Percentiles rank a stretch among this genome's conserved stretches.
phyloP scores from a whole-genome alignment of 257 asterid species.

The Capsicum pubescens region DNA sequence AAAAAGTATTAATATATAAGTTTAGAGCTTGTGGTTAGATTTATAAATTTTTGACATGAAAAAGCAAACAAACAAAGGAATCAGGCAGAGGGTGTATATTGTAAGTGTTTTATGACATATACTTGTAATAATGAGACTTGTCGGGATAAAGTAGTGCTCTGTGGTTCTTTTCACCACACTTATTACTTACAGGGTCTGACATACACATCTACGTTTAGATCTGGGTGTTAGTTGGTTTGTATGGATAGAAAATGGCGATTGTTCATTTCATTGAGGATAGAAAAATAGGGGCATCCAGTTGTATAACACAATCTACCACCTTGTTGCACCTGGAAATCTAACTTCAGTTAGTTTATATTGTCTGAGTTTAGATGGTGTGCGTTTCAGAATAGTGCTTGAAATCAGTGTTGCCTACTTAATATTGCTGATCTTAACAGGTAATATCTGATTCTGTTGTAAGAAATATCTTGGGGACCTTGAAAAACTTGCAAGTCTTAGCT shows the following conservation, averaged over 20 bases:
- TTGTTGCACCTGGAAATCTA: background rate
- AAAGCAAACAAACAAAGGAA: background rate
- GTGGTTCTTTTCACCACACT: background rate
- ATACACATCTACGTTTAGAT: background rate
- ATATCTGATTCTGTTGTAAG: constrained; percentile 68
- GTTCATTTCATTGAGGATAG: background rate
- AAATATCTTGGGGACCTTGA: constrained; percentile 52
- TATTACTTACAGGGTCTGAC: background rate
- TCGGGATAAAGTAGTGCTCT: background rate
- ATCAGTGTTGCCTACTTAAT: constrained; percentile 22
- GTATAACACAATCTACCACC: constrained; percentile 16
- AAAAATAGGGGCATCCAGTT: background rate
- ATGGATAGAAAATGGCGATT: background rate
- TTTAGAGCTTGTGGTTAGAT: background rate
- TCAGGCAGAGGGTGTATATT: background rate
- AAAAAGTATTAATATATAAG: background rate
- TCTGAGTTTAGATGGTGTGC: background rate
- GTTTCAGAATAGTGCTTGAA: background rate
- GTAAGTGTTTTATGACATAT: background rate
- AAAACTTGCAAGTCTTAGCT: constrained; percentile 60
- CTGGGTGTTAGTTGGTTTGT: background rate
- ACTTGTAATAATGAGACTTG: background rate
- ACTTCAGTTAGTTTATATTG: background rate
- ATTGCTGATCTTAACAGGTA: constrained; percentile 52
- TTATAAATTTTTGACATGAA: background rate